These are phyloP conservation scores for Ceratobasidium sp. DNA, from an alignment of 1,284 basidiomycete genomes.

Conservation along the genomic window DNA sequence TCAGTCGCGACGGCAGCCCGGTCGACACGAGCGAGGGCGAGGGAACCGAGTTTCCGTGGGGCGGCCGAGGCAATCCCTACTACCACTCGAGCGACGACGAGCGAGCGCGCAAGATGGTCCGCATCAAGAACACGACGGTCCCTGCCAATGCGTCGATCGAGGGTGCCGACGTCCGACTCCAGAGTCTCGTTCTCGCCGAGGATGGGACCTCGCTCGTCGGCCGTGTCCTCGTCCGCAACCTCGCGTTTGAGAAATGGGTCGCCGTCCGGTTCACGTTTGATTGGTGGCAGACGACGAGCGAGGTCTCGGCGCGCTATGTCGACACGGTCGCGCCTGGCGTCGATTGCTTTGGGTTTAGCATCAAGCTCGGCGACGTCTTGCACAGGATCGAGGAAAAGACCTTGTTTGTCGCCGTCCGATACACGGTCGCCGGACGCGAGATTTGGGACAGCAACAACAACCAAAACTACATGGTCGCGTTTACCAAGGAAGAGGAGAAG, in stretches of 20 bases:
- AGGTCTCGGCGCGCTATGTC: constrained; percentile 82
- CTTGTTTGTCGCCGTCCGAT: constrained; percentile 82
- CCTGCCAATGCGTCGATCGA: constrained; percentile 45
- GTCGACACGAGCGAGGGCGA: constrained; percentile 85
- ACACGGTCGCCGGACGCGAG: constrained; percentile 72
- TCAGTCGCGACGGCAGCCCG: constrained; percentile 89
- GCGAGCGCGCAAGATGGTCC: constrained; percentile 45
- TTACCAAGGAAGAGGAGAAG: constrained; percentile 51
- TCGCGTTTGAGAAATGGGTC: constrained; percentile 88
- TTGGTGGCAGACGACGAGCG: constrained; percentile 94
- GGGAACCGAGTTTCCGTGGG: constrained; percentile 64
- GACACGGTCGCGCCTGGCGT: constrained; percentile 62
- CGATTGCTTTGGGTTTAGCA: constrained; percentile 65
- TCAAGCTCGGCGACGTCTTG: constrained; percentile 50
- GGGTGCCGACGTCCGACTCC: constrained; percentile 59
- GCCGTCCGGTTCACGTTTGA: constrained; percentile 93
- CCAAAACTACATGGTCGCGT: constrained; percentile 78
- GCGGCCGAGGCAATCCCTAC: constrained; percentile 61
- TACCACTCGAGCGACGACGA: constrained; percentile 47
- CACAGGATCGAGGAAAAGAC: constrained; percentile 83
- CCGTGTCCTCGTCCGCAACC: constrained; percentile 79
- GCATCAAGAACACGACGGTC: constrained; percentile 59
- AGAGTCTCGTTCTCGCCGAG: constrained; percentile 64
- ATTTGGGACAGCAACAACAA: constrained; percentile 95
- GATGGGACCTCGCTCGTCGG: constrained; percentile 71